A percentile compares a stretch with the other conserved stretches of the same genome.
Evolutionary conservation across 2,329 filamentous ascomycete genomes (phyloP).

Genomic region (Plenodomus biglobosus): DNA sequence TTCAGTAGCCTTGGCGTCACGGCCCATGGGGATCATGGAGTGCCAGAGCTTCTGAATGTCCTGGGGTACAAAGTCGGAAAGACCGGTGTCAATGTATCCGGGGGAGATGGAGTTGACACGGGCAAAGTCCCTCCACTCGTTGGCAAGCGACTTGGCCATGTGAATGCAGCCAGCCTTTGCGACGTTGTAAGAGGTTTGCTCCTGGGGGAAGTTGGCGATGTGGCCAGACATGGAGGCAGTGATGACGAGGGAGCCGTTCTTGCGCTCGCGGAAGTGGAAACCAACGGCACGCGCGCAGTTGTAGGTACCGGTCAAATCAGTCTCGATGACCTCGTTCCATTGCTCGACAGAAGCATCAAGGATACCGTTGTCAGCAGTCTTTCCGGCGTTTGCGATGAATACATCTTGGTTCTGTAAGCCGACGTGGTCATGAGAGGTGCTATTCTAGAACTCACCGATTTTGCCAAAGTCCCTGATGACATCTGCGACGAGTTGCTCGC

Average conservation of each 20-base stretch:
- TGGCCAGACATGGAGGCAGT: constrained; percentile 76
- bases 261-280: constrained; percentile 69
- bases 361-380: constrained; percentile 68
- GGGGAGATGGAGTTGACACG: constrained; percentile 69
- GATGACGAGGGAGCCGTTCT: constrained; percentile 65
- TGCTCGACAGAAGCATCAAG: constrained; percentile 71
- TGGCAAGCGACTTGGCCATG: constrained; percentile 64
- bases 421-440: not conserved
- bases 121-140: constrained; percentile 70
- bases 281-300: constrained; percentile 90
- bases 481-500: constrained; percentile 59
- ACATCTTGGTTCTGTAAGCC: constrained; percentile 43
- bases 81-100: constrained; percentile 68
- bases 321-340: constrained; percentile 75
- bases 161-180: constrained; percentile 69
- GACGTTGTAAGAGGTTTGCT: constrained; percentile 55
- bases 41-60: constrained; percentile 74
- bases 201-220: constrained; percentile 80
- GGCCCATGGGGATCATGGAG: constrained; percentile 77
- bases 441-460: constrained; percentile 45
- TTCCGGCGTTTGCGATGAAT: constrained; percentile 70
- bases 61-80: constrained; percentile 65
- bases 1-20: constrained; percentile 73
- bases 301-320: constrained; percentile 85
- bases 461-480: constrained; percentile 70